Evolutionary conservation across 2,329 filamentous ascomycete genomes (phyloP), one percentile per base, ranked within the genome.

Genomic region (Fusarium algeriense): DNA sequence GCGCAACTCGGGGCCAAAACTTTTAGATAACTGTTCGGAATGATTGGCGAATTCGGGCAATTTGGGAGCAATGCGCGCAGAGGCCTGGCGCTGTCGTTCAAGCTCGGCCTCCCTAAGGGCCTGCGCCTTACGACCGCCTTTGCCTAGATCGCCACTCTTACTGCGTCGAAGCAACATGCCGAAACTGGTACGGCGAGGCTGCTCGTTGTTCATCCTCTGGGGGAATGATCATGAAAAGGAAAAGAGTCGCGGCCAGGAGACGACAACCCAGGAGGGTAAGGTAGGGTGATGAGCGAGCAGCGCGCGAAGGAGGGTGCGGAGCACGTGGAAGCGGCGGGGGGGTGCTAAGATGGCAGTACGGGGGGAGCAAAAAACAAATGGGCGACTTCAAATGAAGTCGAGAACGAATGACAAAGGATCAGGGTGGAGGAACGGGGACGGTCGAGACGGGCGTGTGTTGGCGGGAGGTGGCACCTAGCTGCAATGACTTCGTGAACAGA

Each of bases 61-160:
- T 76, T 85, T 86, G 60, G 86, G 85, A 57, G 86, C 82, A 23
- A 81, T 80, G 70, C 84, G 85, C 75, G 82, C 79, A 66, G 85
- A 79, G 67, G 83, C 78, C 74, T 85, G 83, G 72, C 84, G 85
- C 78, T 86, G 85, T 70, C 85, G 84, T 76, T 86, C 84, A 61
- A 85, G 80, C 77, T 87, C 85, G 71, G 84, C 83, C 73, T 86
- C 85, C 73, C 81, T 83, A 73, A 82, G 74, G 71, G 87, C 84
- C 81, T 89, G 85, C 77, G 83, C 84, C 83, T 90, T 91, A 81
- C 86, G 89, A 80, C 84, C 85, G 71, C 83, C 84, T 74, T 88
- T 88, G 74, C 85, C 86, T 63, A 92, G 79, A 71, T 93, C 90
- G 66, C 87, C 87, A 63, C 90, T 92, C 79, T 92, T 92, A 78